Evolutionary conservation across 202 grass and related monocot species (phyloP), one percentile per base, ranked within the genome.

Genomic region (Setaria italica): DNA sequence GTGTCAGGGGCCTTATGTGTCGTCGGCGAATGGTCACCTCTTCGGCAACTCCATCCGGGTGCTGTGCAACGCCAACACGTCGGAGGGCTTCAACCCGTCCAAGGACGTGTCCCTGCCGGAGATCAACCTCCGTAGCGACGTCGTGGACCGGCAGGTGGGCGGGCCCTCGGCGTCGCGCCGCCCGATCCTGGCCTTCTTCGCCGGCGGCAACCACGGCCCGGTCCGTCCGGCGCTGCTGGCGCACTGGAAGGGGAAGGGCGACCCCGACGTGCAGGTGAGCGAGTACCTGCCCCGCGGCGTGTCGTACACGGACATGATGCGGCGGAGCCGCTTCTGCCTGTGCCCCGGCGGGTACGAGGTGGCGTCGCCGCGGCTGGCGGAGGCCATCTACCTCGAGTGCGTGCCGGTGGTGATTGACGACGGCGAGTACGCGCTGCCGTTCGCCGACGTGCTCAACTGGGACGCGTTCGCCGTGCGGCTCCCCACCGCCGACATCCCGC

Each of bases 331-430:
- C 37, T 98, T 74, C 84, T 95, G 83, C 82, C 88, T 97, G 13
- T 93, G 94, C 66, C 94, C 94, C 1, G 91, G 94, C 67, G 94
- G 94, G 21, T 93, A 93, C 70, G 94, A 97, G 87, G 94, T 97
- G 71, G 94, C 94, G 14, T 93, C 91, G 75, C 94, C 94, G 13
- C 71, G 94, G n/a, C 89, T 97, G 25, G 87, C 89, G 0, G 94
- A 97, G 82, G 94, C 91, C n/a, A 71, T 97, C 77, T 97, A 92
- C 79, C 85, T 93, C 5, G 94, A 84, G 30, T 97, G 94, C 33
- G 94, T 97, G 10, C 94, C 94, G n/a, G 94, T 93, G 29, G 87
- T 90, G 32, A 86, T 97, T 37, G 89, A 77, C 56, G 82, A 90
- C 60, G 82, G 87, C 53, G 76, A 85, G 21, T 97, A 97, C 67